Base-by-base conservation (phyloP, 331 rosid genomes). In the Rosa hybrid region DNA sequence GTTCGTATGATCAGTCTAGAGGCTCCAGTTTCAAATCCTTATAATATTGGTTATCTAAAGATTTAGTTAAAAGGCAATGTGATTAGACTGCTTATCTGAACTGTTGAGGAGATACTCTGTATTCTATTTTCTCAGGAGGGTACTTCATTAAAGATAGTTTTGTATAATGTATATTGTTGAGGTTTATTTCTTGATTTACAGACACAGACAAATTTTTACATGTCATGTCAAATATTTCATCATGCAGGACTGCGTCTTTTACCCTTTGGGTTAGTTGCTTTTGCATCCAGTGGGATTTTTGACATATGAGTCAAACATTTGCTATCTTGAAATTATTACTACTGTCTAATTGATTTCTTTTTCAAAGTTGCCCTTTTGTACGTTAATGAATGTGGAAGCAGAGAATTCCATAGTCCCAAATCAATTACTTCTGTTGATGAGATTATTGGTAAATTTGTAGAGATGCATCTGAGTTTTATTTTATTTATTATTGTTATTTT, bases 141-240 rank as follows among this genome's bases (percentile, higher is more conserved):
- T 54, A 51, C 48, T 53, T 74, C 38, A 16, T 34, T 74, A 1
- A 20, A 7, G 18, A 2, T n/a, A 38, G 51, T 10, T 74, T 74
- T 38, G 34, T 74, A n/a, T 21, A 39, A 53, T 38, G 39, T 48
- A 73, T 17, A 50, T 50, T 25, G 30, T 27, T 30, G 12, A 30
- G 39, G 16, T 30, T 53, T 41, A 50, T 72, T 30, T 50, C 14
- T 50, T 7, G 49, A 12, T 2, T 73, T 72, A 12, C 34, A 51
- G 53, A 72, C 9, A 34, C 10, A n/a, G 21, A 21, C 67, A 49
- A 5, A 16, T 34, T 17, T 17, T 56, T 4, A 39, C 12, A 38
- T 39, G 78, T n/a, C 27, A n/a, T 75, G 2, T 75, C 53, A 54
- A 74, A 74, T 20, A 38, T 60, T 54, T 30, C 50, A 30, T 54